These are phyloP conservation scores for Effrenium voratum DNA, from an alignment of 73 alveolate species.

Conservation along the genomic window DNA sequence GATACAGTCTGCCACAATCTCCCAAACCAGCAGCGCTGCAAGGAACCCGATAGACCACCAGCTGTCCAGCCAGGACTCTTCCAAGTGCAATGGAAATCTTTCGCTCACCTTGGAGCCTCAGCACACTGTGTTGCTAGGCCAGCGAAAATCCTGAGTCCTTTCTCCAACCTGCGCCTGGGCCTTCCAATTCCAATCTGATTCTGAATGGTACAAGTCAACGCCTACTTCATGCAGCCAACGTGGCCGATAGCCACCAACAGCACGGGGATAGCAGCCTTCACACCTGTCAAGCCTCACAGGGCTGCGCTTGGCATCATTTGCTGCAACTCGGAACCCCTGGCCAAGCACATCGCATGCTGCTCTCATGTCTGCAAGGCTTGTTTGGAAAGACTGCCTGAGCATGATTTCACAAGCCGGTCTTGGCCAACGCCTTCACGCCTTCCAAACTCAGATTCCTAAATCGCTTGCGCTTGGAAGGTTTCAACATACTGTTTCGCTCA, in stretches of 20 bases:
- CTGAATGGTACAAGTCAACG: background rate
- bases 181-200: background rate
- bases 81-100: conserved; percentile 56
- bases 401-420: background rate
- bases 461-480: background rate
- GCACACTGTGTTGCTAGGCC: background rate
- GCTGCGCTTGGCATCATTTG: background rate
- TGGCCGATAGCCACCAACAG: conserved; percentile 66
- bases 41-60: conserved; percentile 9
- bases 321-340: background rate
- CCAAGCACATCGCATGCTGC: too few relatives aligned
- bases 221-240: background rate
- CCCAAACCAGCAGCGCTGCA: background rate
- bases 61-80: conserved; percentile 82
- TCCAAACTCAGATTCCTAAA: background rate
- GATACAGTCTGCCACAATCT: conserved; percentile 54
- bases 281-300: conserved; percentile 32
- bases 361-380: background rate
- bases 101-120: conserved; percentile 70
- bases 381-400: background rate
- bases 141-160: background rate
- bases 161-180: background rate
- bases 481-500: background rate
- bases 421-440: background rate
- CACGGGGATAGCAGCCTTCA: conserved; percentile 68